Conservation (phyloP, 164 flowering plant genomes). For the Tetrastigma voinierianum region DNA sequence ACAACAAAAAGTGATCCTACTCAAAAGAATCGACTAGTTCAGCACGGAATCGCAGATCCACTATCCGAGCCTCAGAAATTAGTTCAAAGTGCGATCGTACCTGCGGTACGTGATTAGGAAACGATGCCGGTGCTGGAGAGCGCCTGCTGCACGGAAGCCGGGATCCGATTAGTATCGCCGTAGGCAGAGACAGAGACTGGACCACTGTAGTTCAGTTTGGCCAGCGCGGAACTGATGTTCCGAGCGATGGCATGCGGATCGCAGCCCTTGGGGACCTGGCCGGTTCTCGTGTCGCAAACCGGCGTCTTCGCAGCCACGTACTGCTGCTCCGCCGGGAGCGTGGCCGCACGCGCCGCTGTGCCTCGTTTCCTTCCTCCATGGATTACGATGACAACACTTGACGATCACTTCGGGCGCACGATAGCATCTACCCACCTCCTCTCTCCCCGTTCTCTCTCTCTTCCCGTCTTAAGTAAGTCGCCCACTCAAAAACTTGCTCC, state of each 20-base stretch:
- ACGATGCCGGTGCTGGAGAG: constrained; percentile 84
- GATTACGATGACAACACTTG: not conserved
- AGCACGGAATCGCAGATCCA: no score
- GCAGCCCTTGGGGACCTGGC: constrained; percentile 72
- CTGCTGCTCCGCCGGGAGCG: constrained; percentile 46
- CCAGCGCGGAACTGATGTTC: constrained; percentile 73
- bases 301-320: constrained; percentile 72
- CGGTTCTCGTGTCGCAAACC: constrained; percentile 97
- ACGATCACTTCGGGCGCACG: not conserved
- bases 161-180: constrained; percentile 70
- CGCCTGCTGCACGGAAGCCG: constrained; percentile 64
- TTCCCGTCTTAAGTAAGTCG: not conserved
- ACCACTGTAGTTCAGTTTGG: constrained; percentile 66
- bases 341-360: constrained; percentile 12
- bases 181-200: constrained; percentile 79
- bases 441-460: not conserved
- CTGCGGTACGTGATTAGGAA: constrained; percentile 87
- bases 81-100: constrained; percentile 21
- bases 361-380: constrained; percentile 16
- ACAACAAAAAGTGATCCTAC: no score
- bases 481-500: no score
- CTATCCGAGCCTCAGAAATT: no score
- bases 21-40: no score
- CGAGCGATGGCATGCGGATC: constrained; percentile 83
- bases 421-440: not conserved